Evolutionary conservation across 179 eudicot genomes (phyloP).

Genomic region (Drosera spatulata): DNA sequence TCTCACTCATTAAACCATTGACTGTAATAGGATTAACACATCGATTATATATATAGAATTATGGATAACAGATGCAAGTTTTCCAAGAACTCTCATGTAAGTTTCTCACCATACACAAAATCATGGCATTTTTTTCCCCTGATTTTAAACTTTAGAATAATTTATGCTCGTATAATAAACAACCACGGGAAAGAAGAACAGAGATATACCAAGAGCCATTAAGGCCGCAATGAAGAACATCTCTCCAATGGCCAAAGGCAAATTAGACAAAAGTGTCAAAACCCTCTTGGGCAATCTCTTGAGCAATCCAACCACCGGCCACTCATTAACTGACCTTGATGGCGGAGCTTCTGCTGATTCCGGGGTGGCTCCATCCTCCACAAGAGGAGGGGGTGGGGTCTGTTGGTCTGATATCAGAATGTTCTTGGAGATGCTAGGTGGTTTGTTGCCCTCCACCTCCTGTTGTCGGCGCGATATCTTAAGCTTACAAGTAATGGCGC

Average conservation of each 20-base stretch:
- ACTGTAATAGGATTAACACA: no score
- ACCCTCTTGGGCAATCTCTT: conserved; percentile 44
- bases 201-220: conserved; percentile 75
- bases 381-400: conserved; percentile 46
- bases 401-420: conserved; percentile 26
- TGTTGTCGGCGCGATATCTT: conserved; percentile 18
- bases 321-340: conserved; percentile 14
- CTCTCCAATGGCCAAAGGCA: conserved; percentile 88
- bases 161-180: no score
- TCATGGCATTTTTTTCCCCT: no score
- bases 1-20: no score
- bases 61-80: no score
- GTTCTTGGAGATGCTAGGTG: conserved; percentile 26
- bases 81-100: no score
- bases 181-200: neutral
- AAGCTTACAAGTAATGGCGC: conserved; percentile 26
- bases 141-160: no score
- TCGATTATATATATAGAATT: no score
- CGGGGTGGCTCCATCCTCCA: conserved; percentile 12
- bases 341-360: conserved; percentile 7
- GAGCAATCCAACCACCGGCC: conserved; percentile 12
- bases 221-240: conserved; percentile 77
- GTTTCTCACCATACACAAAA: no score
- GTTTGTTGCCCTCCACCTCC: conserved; percentile 18
- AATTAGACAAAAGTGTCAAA: conserved; percentile 60